Base-by-base conservation (phyloP, 2,329 filamentous ascomycete genomes). In the Escovopsis weberi region DNA sequence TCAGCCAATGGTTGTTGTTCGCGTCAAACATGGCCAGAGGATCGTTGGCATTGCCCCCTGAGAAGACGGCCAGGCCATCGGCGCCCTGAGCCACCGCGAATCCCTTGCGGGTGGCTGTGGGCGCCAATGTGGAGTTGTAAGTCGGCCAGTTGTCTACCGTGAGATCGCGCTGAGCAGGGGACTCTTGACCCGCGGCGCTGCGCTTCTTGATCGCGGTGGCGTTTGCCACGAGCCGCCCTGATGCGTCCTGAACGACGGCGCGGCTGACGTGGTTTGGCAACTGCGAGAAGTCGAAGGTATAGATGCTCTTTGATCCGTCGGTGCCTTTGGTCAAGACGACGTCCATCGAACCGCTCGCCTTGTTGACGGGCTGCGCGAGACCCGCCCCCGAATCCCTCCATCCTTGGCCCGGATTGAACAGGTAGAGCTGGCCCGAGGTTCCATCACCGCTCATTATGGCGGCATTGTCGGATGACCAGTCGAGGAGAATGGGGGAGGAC, bases 1-100 rank as follows among this genome's bases (percentile, higher is more conserved):
- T 80, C 19, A 82, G 61, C 89, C 89, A 96, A 38, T 69, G 66
- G 58, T 95, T 94, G 38, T 75, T 62, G 10, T 70, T 72, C 37
- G 78, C 77, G 53, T 94, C 71, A 60, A 94, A 96, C 46, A 95
- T 75, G 49, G 73, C 76, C 5, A 96, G 55, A 0, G 82, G 72
- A 46, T 83, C 72, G 2, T 80, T 64, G 6, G 66, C 60, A 51
- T 74, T 78, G 26, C 87, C 87, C 37, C 87, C 85, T n/a, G 81
- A 78, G 46, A 94, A 77, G 12, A 91, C 82, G 2, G 89, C 75
- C 49, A 80, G 63, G 4, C 82, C 84, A 48, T 74, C 62, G 1
- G 70, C 54, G 46, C 75, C 78, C 51, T 80, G 73, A 0, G 87
- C 83, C 12, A 94, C 59, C 0, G 84, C 80, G 54, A 78, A 93